Evolutionary conservation across 129 eudicot genomes (phyloP).

Genomic region (Helianthus annuus): DNA sequence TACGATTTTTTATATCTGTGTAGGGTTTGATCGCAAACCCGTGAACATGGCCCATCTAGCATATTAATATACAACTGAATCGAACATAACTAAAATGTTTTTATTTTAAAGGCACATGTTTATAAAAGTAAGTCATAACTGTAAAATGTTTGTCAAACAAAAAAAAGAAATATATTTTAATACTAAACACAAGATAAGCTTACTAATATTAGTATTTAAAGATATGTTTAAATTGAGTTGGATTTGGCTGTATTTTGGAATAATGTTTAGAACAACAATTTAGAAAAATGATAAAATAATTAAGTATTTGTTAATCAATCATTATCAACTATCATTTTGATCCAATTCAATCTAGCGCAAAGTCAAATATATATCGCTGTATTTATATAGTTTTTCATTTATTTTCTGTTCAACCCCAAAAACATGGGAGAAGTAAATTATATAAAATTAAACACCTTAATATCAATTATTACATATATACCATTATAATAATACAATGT

Average conservation of each 20-base stretch:
- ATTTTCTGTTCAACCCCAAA: neutral
- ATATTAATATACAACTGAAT: no score
- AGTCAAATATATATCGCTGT: conserved; percentile 26
- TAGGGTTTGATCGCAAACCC: neutral
- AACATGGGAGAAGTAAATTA: conserved; percentile 20
- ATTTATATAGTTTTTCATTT: neutral
- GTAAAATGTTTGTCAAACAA: neutral
- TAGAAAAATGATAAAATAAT: conserved; percentile 21
- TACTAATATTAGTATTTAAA: neutral
- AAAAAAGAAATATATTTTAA: neutral
- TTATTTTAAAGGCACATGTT: neutral
- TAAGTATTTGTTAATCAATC: conserved; percentile 21
- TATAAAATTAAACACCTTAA: neutral
- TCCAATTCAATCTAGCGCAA: conserved; percentile 12
- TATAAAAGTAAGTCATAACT: neutral
- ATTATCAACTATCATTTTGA: conserved; percentile 19
- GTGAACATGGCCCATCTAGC: no score
- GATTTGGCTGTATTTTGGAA: conserved; percentile 16
- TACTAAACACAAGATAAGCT: no score
- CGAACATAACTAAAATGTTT: neutral
- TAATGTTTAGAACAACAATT: conserved; percentile 17
- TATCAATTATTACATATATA: no score
- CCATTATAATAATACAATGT: no score
- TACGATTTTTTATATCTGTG: neutral
- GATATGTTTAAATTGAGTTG: conserved; percentile 23